These are phyloP conservation scores for Lodderomyces parapsilosis DNA, from an alignment of 1,139 yeast species.

Conservation along the genomic window DNA sequence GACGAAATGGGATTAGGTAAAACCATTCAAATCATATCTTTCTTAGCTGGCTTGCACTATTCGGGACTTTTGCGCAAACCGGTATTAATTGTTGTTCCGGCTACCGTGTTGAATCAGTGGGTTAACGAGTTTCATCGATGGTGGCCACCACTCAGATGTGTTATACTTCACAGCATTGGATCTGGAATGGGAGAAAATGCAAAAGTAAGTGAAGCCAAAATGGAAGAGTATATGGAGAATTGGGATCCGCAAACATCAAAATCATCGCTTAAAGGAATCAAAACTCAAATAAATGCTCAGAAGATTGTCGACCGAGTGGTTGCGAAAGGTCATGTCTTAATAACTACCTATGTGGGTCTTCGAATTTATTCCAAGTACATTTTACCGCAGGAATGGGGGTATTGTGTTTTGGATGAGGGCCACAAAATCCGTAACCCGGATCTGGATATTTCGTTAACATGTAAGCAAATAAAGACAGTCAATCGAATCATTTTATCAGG, in stretches of 20 bases:
- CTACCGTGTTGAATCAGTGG: conserved; percentile 96
- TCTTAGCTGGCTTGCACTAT: conserved; percentile 86
- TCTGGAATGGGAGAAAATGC: conserved; percentile 62
- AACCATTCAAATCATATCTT: conserved; percentile 87
- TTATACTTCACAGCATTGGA: conserved; percentile 89
- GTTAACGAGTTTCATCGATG: conserved; percentile 91
- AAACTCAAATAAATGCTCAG: conserved; percentile 41
- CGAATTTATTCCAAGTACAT: conserved; percentile 71
- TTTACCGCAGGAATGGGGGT: conserved; percentile 80
- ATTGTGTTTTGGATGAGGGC: conserved; percentile 91
- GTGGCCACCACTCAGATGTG: conserved; percentile 96
- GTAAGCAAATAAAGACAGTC: conserved; percentile 79
- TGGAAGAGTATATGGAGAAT: conserved; percentile 49
- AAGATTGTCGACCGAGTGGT: conserved; percentile 52
- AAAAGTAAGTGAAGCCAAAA: conserved; percentile 45
- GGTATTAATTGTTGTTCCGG: conserved; percentile 87
- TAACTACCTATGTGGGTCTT: conserved; percentile 91
- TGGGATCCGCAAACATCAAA: conserved; percentile 46
- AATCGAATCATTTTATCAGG: conserved; percentile 89
- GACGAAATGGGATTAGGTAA: conserved; percentile 99
- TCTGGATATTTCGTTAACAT: conserved; percentile 78
- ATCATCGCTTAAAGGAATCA: conserved; percentile 23
- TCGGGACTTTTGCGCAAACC: conserved; percentile 76
- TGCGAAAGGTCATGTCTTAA: conserved; percentile 71
- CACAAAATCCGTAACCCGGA: conserved; percentile 96